phyloP scores from a whole-genome alignment of 345 rosid species.

The Corchorus capsularis region DNA sequence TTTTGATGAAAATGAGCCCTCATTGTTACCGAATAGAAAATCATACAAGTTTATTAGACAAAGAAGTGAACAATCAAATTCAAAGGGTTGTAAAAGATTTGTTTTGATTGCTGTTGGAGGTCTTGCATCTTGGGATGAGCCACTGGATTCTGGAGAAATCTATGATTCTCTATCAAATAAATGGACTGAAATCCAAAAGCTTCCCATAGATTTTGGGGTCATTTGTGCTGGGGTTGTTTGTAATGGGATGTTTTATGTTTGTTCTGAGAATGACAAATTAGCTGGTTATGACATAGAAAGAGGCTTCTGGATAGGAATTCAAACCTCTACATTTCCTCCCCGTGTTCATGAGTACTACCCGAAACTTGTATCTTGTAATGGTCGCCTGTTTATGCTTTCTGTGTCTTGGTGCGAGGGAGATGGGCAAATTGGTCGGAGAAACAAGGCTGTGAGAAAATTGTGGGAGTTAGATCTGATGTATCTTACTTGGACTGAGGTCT shows the following conservation, averaged over 20 bases:
- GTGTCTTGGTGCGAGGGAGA: constrained; percentile 99
- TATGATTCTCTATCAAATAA: constrained; percentile 81
- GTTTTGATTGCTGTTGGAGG: constrained; percentile 85
- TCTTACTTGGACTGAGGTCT: constrained; percentile 79
- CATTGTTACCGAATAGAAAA: constrained; percentile 42
- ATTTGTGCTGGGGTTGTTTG: constrained; percentile 78
- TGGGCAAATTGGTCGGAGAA: constrained; percentile 90
- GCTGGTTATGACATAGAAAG: constrained; percentile 87
- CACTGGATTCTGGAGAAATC: constrained; percentile 90
- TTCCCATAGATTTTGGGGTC: constrained; percentile 76
- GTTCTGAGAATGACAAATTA: constrained; percentile 87
- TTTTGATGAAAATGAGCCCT: constrained; percentile 53
- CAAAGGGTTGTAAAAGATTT: constrained; percentile 53
- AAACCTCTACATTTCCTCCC: constrained; percentile 81
- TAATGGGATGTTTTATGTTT: constrained; percentile 81
- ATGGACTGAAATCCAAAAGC: constrained; percentile 82
- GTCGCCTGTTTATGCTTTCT: constrained; percentile 79
- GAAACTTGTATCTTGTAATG: constrained; percentile 75
- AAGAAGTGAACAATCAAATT: constrained; percentile 50
- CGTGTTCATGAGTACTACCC: constrained; percentile 93
- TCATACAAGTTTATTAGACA: constrained; percentile 52
- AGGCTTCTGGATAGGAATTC: constrained; percentile 88
- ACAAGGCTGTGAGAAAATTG: constrained; percentile 92
- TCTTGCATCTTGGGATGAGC: constrained; percentile 81
- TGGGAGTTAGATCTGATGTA: constrained; percentile 94